Evolutionary conservation across 2,329 filamentous ascomycete genomes (phyloP).

Genomic region (Neofusicoccum ribis): DNA sequence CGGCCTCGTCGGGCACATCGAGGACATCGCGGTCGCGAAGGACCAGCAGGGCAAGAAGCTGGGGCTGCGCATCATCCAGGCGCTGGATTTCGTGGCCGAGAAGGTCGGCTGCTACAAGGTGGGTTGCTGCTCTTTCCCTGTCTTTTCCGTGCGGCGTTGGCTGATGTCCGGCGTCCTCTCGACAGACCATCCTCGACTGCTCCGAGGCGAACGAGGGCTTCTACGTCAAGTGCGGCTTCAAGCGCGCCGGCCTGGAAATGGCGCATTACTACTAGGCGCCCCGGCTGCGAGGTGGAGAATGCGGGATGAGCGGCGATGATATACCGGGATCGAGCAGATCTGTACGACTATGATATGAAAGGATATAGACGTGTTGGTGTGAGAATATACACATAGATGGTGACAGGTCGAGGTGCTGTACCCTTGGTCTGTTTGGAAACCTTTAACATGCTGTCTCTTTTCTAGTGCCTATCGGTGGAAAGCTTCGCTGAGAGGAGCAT

Average conservation of each 20-base stretch:
- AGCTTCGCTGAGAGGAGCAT: too few relatives aligned
- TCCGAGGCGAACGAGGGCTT: conserved; percentile 95
- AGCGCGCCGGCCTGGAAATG: conserved; percentile 91
- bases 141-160: neutral
- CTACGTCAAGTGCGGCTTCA: conserved; percentile 97
- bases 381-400: neutral
- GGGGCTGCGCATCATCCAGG: conserved; percentile 88
- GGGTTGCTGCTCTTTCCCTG: conserved; percentile 23
- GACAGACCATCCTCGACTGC: conserved; percentile 87
- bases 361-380: neutral
- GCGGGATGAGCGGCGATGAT: too few relatives aligned
- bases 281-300: neutral
- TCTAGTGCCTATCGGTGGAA: too few relatives aligned
- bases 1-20: conserved; percentile 88
- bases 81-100: conserved; percentile 83
- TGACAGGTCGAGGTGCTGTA: neutral
- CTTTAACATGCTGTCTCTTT: too few relatives aligned
- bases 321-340: neutral
- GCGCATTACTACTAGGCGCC: conserved; percentile 74
- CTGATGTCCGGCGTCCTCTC: neutral
- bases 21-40: conserved; percentile 93
- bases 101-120: conserved; percentile 92
- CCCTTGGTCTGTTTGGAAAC: too few relatives aligned
- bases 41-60: conserved; percentile 98
- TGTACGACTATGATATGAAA: conserved; percentile 9